phyloP scores from a whole-genome alignment of 306 rosid genomes.

The Medicago arabica region DNA sequence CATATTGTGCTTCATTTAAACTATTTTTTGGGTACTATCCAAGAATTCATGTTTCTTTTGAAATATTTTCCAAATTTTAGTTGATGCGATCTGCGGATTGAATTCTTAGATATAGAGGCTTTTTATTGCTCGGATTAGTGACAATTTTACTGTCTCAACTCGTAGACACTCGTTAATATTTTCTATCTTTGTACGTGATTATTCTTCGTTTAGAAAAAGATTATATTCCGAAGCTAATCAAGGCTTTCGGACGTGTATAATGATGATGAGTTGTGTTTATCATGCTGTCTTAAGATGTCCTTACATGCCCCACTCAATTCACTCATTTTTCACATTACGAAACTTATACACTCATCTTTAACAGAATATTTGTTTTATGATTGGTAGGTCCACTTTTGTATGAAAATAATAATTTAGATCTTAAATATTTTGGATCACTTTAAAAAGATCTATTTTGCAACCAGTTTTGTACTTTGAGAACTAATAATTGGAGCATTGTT shows the following conservation, averaged over 20 bases:
- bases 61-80: not conserved
- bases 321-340: not conserved
- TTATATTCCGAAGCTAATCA: not conserved
- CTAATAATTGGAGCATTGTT: not conserved
- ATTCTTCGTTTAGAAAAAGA: no score
- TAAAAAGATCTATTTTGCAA: not conserved
- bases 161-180: no score
- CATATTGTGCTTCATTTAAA: constrained; percentile 2
- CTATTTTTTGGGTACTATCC: constrained; percentile 20
- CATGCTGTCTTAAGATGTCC: not conserved
- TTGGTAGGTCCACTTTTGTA: not conserved
- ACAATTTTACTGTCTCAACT: not conserved
- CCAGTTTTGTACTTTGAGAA: not conserved
- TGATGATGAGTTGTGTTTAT: not conserved
- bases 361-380: no score
- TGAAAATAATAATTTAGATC: not conserved
- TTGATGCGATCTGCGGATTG: constrained; percentile 26
- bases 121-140: not conserved
- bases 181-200: no score
- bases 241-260: not conserved
- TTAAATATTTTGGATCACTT: not conserved
- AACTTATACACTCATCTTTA: not conserved
- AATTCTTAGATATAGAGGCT: not conserved
- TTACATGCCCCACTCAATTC: not conserved
- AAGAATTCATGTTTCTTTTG: not conserved